phyloP scores from a whole-genome alignment of 345 rosid species.

The Noccaea caerulescens region DNA sequence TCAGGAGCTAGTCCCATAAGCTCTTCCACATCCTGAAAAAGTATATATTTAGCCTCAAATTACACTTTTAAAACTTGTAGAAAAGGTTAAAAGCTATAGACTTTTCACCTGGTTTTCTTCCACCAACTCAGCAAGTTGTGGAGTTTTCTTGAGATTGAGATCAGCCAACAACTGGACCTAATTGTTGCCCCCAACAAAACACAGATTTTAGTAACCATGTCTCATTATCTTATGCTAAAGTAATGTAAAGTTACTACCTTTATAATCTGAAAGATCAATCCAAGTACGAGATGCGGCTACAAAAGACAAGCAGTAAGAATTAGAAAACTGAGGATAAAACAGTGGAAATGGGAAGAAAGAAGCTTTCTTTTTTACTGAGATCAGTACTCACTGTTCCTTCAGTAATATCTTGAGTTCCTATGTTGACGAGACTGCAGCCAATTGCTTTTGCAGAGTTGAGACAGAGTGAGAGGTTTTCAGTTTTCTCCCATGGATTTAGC shows the following conservation, averaged over 20 bases:
- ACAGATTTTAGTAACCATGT: background rate
- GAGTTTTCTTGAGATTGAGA: conserved; percentile 86
- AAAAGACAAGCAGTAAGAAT: conserved; percentile 26
- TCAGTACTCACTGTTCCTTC: conserved; percentile 76
- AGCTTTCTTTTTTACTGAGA: background rate
- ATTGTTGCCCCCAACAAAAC: conserved; percentile 27
- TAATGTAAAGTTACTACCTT: conserved; percentile 59
- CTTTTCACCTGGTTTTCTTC: conserved; percentile 65
- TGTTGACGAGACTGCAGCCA: conserved; percentile 89
- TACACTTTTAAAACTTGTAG: background rate
- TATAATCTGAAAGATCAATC: conserved; percentile 82
- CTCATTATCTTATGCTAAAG: background rate
- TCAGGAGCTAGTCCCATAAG: conserved; percentile 83
- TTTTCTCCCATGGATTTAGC: conserved; percentile 91
- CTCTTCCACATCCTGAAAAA: conserved; percentile 86
- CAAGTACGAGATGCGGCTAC: conserved; percentile 89
- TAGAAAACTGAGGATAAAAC: conserved; percentile 15
- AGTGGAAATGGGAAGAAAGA: no score
- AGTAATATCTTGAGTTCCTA: conserved; percentile 80
- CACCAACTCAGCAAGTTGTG: conserved; percentile 78
- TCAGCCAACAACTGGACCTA: conserved; percentile 87
- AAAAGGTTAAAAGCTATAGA: background rate
- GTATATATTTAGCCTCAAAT: background rate
- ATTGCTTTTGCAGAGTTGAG: conserved; percentile 98
- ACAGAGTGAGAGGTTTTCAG: conserved; percentile 86